Conservation (phyloP, 2,329 filamentous ascomycete species). For the Aspergillus fijiensis region DNA sequence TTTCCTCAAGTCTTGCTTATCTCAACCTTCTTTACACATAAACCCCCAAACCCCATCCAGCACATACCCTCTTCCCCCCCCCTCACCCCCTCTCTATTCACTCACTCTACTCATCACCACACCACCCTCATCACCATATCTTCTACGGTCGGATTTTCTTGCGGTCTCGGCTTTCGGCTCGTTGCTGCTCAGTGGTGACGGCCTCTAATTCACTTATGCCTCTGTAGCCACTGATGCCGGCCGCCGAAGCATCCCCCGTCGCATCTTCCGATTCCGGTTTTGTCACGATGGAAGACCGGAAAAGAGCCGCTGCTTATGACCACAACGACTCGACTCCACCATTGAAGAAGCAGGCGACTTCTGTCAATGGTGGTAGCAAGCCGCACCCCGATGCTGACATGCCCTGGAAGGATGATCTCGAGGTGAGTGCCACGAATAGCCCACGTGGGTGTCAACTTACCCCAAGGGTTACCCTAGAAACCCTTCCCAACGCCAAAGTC, state of each 20-base stretch:
- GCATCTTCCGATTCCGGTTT: conserved; percentile 75
- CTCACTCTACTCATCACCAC: conserved; percentile 5
- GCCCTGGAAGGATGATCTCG: conserved; percentile 69
- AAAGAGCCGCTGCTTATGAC: conserved; percentile 81
- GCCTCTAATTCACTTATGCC: conserved; percentile 33
- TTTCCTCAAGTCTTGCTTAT: conserved; percentile 30
- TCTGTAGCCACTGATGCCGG: conserved; percentile 75
- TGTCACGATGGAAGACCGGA: conserved; percentile 98
- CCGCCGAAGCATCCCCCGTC: conserved; percentile 71
- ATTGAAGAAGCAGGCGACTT: conserved; percentile 80
- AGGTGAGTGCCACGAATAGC: conserved; percentile 57
- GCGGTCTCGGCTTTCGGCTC: conserved; percentile 29
- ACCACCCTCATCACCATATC: conserved; percentile 9
- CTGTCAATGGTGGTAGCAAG: conserved; percentile 69
- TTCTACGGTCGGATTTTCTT: conserved; percentile 26
- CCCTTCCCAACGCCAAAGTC: conserved; percentile 7
- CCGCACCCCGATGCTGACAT: conserved; percentile 66
- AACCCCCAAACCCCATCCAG: neutral
- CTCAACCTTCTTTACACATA: conserved; percentile 18
- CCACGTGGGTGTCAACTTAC: conserved; percentile 14
- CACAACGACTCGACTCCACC: conserved; percentile 83
- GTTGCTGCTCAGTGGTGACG: conserved; percentile 38
- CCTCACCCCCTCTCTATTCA: conserved; percentile 18
- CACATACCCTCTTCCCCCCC: conserved; percentile 20
- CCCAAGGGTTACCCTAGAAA: conserved; percentile 12